Evolutionary conservation across 352 stramenopile species (phyloP).

Genomic region (Pythium phragmiticola): DNA sequence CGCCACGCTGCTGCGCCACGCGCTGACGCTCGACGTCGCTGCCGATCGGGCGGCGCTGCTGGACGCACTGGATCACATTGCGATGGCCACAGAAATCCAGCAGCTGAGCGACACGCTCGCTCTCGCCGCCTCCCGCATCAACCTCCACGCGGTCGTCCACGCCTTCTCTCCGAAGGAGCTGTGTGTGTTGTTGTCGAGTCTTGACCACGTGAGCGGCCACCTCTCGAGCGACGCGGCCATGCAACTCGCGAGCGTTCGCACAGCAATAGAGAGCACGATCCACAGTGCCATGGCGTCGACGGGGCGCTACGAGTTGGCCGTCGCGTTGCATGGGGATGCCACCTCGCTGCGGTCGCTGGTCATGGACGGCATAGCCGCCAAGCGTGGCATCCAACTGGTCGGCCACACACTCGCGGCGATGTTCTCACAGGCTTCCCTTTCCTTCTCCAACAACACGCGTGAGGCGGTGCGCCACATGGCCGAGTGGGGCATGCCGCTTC

Average conservation of each 20-base stretch:
- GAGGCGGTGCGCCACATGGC: slow-evolving; percentile 17
- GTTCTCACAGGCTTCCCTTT: not conserved
- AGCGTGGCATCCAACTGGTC: slow-evolving; percentile 11
- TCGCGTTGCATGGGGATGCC: slow-evolving; percentile 8
- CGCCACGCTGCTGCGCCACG: slow-evolving; percentile 9
- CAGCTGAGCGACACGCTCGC: slow-evolving; percentile 5
- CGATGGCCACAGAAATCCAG: not conserved
- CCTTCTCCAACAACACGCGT: slow-evolving; percentile 1
- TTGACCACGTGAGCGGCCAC: not conserved
- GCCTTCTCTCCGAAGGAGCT: slow-evolving; percentile 7
- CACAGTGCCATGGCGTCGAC: not conserved
- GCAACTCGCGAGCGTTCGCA: not conserved
- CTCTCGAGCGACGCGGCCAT: slow-evolving; percentile 4
- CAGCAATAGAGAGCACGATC: slow-evolving; percentile 1
- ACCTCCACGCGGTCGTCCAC: slow-evolving; percentile 1
- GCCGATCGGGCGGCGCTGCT: not conserved
- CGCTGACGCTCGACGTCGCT: not conserved
- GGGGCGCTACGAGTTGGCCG: not conserved
- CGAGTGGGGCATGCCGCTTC: slow-evolving; percentile 9
- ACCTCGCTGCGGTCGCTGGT: slow-evolving; percentile 5
- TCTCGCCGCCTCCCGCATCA: not conserved
- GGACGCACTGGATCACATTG: not conserved
- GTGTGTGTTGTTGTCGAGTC: slow-evolving; percentile 6
- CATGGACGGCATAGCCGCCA: slow-evolving; percentile 9
- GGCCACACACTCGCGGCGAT: slow-evolving; percentile 5